A percentile compares a stretch with the other conserved stretches of the same genome.
phyloP scores from a whole-genome alignment of 805 yeast genomes.

The Sugiyamaella mastotermitis region DNA sequence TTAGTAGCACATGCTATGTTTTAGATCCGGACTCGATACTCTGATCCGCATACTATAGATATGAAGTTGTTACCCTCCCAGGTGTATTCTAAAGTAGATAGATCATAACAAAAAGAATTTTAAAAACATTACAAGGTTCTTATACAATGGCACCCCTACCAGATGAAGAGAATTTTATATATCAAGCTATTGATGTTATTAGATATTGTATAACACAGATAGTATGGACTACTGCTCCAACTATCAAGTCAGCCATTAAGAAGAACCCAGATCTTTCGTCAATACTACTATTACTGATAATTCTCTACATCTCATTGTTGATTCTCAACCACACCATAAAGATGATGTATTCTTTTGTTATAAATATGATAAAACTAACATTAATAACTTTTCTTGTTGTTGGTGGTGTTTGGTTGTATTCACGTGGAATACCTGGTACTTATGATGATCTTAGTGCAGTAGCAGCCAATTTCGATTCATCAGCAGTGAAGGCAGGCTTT shows the following conservation, averaged over 20 bases:
- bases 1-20: too few species aligned
- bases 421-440: conserved; percentile 9
- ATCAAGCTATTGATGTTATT: background rate
- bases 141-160: background rate
- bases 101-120: background rate
- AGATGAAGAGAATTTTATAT: background rate
- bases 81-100: background rate
- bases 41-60: too few species aligned
- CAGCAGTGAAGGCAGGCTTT: too few species aligned
- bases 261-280: conserved; percentile 18
- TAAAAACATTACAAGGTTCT: background rate
- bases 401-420: conserved; percentile 10
- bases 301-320: conserved; percentile 22
- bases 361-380: conserved; percentile 16
- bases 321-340: conserved; percentile 21
- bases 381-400: conserved; percentile 7
- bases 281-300: conserved; percentile 18
- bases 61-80: too few species aligned
- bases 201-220: background rate
- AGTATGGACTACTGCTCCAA: conserved; percentile 8
- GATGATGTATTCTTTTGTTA: conserved; percentile 19
- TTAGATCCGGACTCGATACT: too few species aligned
- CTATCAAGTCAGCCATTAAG: conserved; percentile 9
- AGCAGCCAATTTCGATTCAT: too few species aligned
- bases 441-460: too few species aligned